Evolutionary conservation across 257 asterid species (phyloP).

Genomic region (Gentiana dahurica): DNA sequence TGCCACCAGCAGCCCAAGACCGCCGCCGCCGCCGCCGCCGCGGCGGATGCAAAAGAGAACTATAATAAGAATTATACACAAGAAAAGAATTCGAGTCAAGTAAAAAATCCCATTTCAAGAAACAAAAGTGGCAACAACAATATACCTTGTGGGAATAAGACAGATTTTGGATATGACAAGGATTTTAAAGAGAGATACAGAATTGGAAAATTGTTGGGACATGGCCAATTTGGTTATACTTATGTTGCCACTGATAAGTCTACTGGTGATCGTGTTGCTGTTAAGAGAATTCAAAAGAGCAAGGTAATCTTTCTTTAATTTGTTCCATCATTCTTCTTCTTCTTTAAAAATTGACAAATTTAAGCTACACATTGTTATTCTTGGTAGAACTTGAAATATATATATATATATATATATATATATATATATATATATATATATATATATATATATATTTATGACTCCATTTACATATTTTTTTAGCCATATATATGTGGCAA

Average conservation of each 20-base stretch:
- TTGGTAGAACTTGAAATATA: too few species aligned
- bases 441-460: too few species aligned
- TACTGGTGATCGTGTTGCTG: constrained; percentile 96
- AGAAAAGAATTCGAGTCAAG: constrained; percentile 32
- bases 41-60: constrained; percentile 9
- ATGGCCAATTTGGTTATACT: constrained; percentile 97
- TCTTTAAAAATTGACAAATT: too few species aligned
- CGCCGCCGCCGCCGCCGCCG: constrained; percentile 14
- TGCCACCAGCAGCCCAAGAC: constrained; percentile 22
- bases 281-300: constrained; percentile 84
- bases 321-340: too few species aligned
- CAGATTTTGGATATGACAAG: constrained; percentile 95
- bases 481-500: not conserved
- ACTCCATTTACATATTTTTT: not conserved
- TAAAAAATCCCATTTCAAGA: constrained; percentile 34
- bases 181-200: constrained; percentile 69
- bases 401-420: too few species aligned
- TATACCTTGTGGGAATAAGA: constrained; percentile 81
- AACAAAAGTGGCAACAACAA: constrained; percentile 41
- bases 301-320: constrained; percentile 35
- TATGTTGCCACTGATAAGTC: constrained; percentile 82
- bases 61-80: constrained; percentile 29
- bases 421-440: too few species aligned
- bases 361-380: too few species aligned
- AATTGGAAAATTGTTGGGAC: constrained; percentile 87